These are phyloP conservation scores for Cyclotella sp. DNA, from an alignment of 108 stramenopile species.

Conservation along the genomic window DNA sequence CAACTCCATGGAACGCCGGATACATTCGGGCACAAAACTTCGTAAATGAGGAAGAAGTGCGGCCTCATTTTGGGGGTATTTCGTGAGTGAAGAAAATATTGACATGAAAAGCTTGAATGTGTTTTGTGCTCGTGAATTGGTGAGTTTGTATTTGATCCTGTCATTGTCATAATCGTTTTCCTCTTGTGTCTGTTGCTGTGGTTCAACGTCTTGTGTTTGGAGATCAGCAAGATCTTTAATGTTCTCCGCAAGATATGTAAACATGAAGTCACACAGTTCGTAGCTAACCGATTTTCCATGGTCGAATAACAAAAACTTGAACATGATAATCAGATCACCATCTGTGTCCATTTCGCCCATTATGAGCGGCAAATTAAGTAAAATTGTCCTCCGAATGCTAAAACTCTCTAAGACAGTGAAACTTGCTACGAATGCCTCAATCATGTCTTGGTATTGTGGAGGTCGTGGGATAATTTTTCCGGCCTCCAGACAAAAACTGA, in stretches of 20 bases:
- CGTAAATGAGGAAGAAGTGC: constrained; percentile 87
- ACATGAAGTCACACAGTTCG: constrained; percentile 80
- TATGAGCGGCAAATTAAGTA: constrained; percentile 71
- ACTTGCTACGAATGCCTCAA: constrained; percentile 89
- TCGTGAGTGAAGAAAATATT: constrained; percentile 81
- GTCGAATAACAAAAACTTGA: constrained; percentile 80
- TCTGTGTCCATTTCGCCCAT: constrained; percentile 84
- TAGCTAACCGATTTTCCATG: constrained; percentile 71
- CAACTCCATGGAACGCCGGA: constrained; percentile 69
- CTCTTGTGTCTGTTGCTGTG: neutral
- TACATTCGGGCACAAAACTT: constrained; percentile 69
- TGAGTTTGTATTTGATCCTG: neutral
- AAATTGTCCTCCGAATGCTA: constrained; percentile 77
- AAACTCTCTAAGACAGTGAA: constrained; percentile 87
- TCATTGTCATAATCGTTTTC: neutral
- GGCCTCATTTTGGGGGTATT: constrained; percentile 88
- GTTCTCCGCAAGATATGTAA: constrained; percentile 77
- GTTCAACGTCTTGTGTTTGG: constrained; percentile 2
- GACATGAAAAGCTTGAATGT: constrained; percentile 70
- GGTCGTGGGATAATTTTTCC: constrained; percentile 9
- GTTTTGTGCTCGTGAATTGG: constrained; percentile 37
- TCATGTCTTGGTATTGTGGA: constrained; percentile 51
- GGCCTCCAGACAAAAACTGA: constrained; percentile 43
- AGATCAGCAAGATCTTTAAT: constrained; percentile 59
- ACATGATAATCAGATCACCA: constrained; percentile 72